These are phyloP conservation scores for Prunus dulcis DNA, from an alignment of 306 rosid species.

Conservation along the genomic window DNA sequence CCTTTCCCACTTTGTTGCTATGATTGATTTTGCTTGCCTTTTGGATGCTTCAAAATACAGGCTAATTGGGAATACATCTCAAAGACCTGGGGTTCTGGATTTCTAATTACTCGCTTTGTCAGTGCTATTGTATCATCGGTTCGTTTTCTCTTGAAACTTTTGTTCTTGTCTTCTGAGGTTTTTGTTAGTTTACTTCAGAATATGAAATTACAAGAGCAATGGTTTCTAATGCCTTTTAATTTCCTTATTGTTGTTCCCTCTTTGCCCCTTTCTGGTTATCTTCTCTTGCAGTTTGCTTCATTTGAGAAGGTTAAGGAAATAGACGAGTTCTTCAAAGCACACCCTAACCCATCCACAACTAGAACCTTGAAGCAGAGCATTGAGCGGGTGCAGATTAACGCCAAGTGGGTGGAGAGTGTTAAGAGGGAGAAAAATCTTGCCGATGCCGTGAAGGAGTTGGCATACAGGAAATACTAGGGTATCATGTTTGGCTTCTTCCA, in stretches of 20 bases:
- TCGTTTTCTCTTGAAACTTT: conserved; percentile 20
- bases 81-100: conserved; percentile 75
- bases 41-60: conserved; percentile 33
- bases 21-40: not conserved
- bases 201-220: not conserved
- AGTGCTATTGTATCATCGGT: conserved; percentile 74
- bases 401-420: conserved; percentile 69
- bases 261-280: not conserved
- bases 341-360: conserved; percentile 40
- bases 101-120: conserved; percentile 69
- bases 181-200: not conserved
- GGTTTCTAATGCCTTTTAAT: not conserved
- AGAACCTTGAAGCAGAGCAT: conserved; percentile 93
- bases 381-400: conserved; percentile 67
- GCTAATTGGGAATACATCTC: conserved; percentile 64
- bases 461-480: conserved; percentile 38
- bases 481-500: not conserved
- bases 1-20: not conserved
- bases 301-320: conserved; percentile 74
- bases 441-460: conserved; percentile 49
- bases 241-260: too few relatives aligned
- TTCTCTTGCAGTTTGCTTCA: conserved; percentile 68
- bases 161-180: not conserved
- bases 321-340: conserved; percentile 74
- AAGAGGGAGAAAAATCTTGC: conserved; percentile 49